phyloP scores from a whole-genome alignment of 73 alveolate species.

The Paramecium sexaurelia region DNA sequence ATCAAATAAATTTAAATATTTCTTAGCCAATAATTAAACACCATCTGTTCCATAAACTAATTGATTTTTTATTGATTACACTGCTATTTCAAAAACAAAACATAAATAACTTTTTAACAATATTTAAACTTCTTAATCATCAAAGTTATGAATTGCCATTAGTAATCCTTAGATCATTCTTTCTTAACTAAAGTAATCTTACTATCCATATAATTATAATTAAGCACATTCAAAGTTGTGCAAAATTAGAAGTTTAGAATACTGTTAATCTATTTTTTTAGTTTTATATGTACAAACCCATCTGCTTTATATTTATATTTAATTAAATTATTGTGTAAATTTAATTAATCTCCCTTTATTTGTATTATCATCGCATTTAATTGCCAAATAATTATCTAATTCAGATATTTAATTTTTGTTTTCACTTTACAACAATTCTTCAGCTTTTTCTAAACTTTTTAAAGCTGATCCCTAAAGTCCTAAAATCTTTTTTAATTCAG shows the following conservation, averaged over 20 bases:
- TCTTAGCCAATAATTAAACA: background rate
- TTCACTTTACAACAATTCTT: background rate
- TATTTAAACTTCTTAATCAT: background rate
- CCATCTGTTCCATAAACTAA: background rate
- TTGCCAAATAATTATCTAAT: background rate
- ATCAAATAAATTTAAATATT: background rate
- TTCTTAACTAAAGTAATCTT: constrained; percentile 41
- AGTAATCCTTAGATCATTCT: constrained; percentile 25
- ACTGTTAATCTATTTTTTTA: background rate
- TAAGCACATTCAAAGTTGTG: constrained; percentile 34
- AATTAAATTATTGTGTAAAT: background rate
- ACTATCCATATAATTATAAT: constrained; percentile 24
- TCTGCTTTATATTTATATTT: background rate
- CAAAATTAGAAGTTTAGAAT: background rate
- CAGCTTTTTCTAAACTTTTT: constrained; percentile 36
- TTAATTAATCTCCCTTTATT: background rate
- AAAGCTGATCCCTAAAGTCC: constrained; percentile 54
- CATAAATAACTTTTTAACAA: background rate
- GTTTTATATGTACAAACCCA: background rate
- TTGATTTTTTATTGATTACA: background rate
- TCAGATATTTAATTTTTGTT: background rate
- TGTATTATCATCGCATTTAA: background rate
- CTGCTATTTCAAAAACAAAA: constrained; percentile 42
- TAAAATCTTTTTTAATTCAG: constrained; percentile 24
- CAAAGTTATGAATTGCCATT: constrained; percentile 27